Conservation (phyloP, 331 rosid genomes). For the Rosa hybrid region DNA sequence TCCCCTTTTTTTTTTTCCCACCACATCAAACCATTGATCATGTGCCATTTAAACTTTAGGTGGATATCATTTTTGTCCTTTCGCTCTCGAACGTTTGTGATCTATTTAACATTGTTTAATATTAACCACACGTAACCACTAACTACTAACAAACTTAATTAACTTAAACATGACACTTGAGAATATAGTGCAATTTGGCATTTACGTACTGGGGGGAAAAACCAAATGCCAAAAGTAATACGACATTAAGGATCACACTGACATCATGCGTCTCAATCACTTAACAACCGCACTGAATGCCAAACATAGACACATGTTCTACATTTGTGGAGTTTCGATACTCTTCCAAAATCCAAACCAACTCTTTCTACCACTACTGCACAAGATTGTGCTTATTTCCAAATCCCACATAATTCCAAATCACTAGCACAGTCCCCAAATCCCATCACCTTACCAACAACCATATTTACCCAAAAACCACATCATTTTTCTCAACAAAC, state of each 20-base stretch:
- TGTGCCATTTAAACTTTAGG: background rate
- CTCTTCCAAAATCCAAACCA: background rate
- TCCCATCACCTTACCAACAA: background rate
- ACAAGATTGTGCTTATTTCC: background rate
- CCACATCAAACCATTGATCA: background rate
- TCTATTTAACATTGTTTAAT: background rate
- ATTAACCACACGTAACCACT: background rate
- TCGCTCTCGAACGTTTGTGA: background rate
- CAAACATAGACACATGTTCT: background rate
- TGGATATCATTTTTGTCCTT: background rate
- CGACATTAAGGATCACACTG: background rate
- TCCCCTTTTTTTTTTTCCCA: too few relatives aligned
- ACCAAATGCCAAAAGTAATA: background rate
- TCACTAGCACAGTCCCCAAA: background rate
- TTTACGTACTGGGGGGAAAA: background rate
- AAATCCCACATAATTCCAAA: background rate
- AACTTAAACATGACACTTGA: background rate
- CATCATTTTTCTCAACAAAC: background rate
- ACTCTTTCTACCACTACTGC: background rate
- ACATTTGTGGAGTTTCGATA: background rate
- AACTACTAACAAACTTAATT: background rate
- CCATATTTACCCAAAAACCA: background rate
- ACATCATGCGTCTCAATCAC: background rate
- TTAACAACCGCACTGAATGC: constrained; percentile 9
- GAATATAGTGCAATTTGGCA: background rate